These are phyloP conservation scores for Kalanchoe fedtschenkoi DNA, from an alignment of 164 flowering plant genomes.

Conservation along the genomic window DNA sequence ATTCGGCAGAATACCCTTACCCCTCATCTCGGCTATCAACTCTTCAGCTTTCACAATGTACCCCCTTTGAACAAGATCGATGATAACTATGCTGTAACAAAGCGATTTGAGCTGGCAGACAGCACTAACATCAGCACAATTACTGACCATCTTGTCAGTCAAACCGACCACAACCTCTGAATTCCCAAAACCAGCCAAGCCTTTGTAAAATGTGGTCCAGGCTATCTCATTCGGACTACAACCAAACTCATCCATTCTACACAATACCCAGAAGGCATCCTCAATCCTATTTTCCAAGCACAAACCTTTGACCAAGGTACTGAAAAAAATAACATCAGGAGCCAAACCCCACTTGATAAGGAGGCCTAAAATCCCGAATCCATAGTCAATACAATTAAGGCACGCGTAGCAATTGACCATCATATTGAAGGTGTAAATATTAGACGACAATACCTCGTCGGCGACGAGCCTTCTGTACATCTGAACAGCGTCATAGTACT, in stretches of 20 bases:
- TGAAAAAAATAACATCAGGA: not conserved
- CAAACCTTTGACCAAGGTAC: not conserved
- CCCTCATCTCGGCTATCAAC: not conserved
- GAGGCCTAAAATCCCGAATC: not conserved
- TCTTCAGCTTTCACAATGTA: not conserved
- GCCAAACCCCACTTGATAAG: not conserved
- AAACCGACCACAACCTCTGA: not conserved
- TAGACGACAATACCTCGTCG: not conserved
- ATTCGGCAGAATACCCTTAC: not conserved
- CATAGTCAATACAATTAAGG: not conserved
- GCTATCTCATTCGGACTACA: not conserved
- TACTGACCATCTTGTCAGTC: not conserved
- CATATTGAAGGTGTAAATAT: not conserved
- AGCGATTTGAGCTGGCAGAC: not conserved
- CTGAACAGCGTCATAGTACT: not conserved
- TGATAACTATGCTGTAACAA: not conserved
- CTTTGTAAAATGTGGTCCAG: not conserved
- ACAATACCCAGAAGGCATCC: not conserved
- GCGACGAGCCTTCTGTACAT: not conserved
- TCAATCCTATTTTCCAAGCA: not conserved
- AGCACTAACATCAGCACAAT: not conserved
- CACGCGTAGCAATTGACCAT: not conserved
- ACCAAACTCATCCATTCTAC: slow-evolving; percentile 3
- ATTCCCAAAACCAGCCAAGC: not conserved
- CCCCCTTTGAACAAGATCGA: not conserved